A percentile compares a stretch with the other conserved stretches of the same genome.
Conservation (phyloP, 306 rosid species). For the Cucurbita pepo region DNA sequence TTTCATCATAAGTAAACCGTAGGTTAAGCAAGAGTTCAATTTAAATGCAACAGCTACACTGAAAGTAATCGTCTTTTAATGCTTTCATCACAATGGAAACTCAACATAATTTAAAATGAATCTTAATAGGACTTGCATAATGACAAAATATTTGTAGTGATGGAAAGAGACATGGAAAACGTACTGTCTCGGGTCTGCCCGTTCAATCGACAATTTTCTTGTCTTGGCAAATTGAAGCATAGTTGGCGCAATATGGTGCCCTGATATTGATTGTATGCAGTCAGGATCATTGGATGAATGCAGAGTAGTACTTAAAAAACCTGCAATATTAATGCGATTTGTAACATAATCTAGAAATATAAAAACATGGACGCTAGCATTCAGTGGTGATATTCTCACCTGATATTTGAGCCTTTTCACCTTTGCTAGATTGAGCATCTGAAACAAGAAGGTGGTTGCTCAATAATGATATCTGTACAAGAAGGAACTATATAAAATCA, state of each 20-base stretch:
- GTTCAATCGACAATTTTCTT: conserved; percentile 42
- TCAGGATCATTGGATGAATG: conserved; percentile 31
- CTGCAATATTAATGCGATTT: conserved; percentile 28
- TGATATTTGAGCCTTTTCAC: conserved; percentile 21
- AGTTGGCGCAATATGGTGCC: conserved; percentile 34
- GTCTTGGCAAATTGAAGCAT: conserved; percentile 46
- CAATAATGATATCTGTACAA: conserved; percentile 11
- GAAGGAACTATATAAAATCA: conserved; percentile 1
- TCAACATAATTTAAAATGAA: neutral
- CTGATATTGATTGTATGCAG: conserved; percentile 29
- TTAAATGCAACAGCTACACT: neutral
- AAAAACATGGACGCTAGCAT: conserved; percentile 10
- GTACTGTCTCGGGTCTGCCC: conserved; percentile 50
- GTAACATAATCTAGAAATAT: conserved; percentile 14
- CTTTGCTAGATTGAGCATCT: conserved; percentile 42
- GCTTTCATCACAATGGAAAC: neutral
- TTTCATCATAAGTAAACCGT: neutral
- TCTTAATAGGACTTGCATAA: neutral
- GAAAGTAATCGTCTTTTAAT: neutral
- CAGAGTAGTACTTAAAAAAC: conserved; percentile 27
- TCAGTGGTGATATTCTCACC: conserved; percentile 24
- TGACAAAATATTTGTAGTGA: neutral
- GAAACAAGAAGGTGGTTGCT: conserved; percentile 18
- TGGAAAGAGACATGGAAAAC: conserved; percentile 2
- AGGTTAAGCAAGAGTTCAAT: neutral